These are phyloP conservation scores for Colletotrichum gloeosporioides DNA, from an alignment of 2,329 filamentous ascomycete species.

Conservation along the genomic window DNA sequence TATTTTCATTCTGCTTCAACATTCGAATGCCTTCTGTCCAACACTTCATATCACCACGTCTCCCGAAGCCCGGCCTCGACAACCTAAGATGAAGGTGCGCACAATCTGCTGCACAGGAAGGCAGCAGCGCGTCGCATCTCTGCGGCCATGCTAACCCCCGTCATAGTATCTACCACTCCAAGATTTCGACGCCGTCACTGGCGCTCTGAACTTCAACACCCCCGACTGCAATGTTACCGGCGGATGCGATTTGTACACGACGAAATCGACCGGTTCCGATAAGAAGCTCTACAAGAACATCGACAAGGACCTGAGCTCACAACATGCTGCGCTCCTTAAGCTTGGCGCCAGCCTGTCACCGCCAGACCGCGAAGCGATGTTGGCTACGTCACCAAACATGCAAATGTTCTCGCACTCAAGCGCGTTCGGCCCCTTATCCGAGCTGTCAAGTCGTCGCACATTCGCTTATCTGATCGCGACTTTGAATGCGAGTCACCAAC, in stretches of 20 bases:
- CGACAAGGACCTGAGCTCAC: conserved; percentile 86
- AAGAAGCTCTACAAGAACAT: conserved; percentile 98
- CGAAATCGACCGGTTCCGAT: conserved; percentile 91
- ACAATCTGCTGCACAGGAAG: conserved; percentile 4
- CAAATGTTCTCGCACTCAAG: conserved; percentile 77
- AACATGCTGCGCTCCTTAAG: conserved; percentile 87
- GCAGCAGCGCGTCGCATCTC: conserved; percentile 2
- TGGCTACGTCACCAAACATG: conserved; percentile 66
- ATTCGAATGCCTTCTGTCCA: background rate
- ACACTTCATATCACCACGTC: background rate
- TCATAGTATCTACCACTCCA: conserved; percentile 85
- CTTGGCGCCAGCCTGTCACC: conserved; percentile 88
- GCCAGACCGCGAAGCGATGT: conserved; percentile 75
- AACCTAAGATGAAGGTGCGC: conserved; percentile 25
- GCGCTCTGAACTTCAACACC: conserved; percentile 94
- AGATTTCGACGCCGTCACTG: conserved; percentile 90
- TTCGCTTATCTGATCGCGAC: conserved; percentile 98
- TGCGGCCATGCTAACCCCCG: conserved; percentile 10
- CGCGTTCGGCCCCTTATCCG: conserved; percentile 88
- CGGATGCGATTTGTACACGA: conserved; percentile 96
- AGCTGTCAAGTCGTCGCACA: conserved; percentile 86
- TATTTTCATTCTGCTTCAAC: background rate
- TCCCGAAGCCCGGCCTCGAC: conserved; percentile 4
- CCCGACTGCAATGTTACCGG: conserved; percentile 91
- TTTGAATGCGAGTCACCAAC: conserved; percentile 85